These are phyloP conservation scores for Psilocybe azurescens DNA, from an alignment of 768 basidiomycete genomes.

Conservation along the genomic window DNA sequence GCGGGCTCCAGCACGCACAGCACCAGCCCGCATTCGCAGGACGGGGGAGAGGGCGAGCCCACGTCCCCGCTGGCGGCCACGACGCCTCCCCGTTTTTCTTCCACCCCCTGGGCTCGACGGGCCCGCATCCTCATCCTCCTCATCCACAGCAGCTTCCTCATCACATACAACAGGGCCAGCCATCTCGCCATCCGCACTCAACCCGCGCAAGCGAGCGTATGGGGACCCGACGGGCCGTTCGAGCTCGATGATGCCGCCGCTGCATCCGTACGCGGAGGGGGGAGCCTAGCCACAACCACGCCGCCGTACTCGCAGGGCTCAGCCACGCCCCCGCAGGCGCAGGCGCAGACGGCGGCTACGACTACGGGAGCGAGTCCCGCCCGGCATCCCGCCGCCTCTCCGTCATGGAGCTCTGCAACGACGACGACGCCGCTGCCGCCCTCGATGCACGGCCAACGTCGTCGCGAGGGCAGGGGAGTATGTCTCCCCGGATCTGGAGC, in stretches of 20 bases:
- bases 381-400: slow-evolving; percentile 81
- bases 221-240: slow-evolving; percentile 58
- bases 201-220: slow-evolving; percentile 69
- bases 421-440: slow-evolving; percentile 49
- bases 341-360: slow-evolving; percentile 45
- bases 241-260: slow-evolving; percentile 33
- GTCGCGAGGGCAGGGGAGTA: slow-evolving; percentile 17
- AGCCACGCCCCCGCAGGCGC: slow-evolving; percentile 27
- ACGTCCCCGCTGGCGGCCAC: slow-evolving; percentile 31
- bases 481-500: slow-evolving; percentile 32
- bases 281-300: slow-evolving; percentile 1
- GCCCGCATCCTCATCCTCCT: slow-evolving; percentile 23
- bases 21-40: not conserved
- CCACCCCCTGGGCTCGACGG: slow-evolving; percentile 60
- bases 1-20: slow-evolving; percentile 9
- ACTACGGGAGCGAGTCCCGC: slow-evolving; percentile 75
- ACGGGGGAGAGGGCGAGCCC: slow-evolving; percentile 12
- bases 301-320: not conserved
- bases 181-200: slow-evolving; percentile 31
- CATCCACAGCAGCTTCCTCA: slow-evolving; percentile 36
- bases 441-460: slow-evolving; percentile 3
- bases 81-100: slow-evolving; percentile 80
- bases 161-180: slow-evolving; percentile 12
- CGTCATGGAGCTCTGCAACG: slow-evolving; percentile 91
- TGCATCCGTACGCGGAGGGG: slow-evolving; percentile 14